Percentiles rank a stretch among this genome's conserved stretches.
These are phyloP conservation scores for Medicago truncatula DNA, from an alignment of 306 rosid genomes.

Conservation along the genomic window DNA sequence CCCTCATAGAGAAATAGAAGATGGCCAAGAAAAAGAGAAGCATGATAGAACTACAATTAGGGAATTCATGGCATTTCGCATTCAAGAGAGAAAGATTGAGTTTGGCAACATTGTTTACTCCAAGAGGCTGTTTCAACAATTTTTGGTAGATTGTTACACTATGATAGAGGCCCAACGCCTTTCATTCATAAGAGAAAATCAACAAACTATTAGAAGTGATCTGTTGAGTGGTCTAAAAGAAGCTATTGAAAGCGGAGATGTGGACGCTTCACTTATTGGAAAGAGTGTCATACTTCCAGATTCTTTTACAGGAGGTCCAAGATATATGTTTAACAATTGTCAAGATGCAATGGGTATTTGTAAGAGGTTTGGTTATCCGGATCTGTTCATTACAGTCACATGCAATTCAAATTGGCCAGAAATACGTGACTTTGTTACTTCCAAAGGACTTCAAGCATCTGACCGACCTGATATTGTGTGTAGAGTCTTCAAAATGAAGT, in stretches of 20 bases:
- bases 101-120: background rate
- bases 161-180: background rate
- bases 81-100: background rate
- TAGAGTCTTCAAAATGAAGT: background rate
- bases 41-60: background rate
- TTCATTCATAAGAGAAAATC: background rate
- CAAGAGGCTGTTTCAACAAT: background rate
- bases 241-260: background rate
- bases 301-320: background rate
- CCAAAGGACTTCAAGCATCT: no score
- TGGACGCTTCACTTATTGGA: background rate
- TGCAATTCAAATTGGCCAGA: no score
- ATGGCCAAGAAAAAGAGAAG: no score
- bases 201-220: background rate
- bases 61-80: background rate
- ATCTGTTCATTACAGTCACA: no score
- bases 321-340: no score
- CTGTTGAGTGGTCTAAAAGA: background rate
- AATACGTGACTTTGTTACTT: no score
- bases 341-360: no score
- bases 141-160: background rate
- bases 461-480: no score
- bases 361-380: no score
- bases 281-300: background rate
- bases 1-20: background rate